Evolutionary conservation across 2,329 filamentous ascomycete genomes (phyloP), one percentile per base, ranked within the genome.

Genomic region (Xylaria sp.): DNA sequence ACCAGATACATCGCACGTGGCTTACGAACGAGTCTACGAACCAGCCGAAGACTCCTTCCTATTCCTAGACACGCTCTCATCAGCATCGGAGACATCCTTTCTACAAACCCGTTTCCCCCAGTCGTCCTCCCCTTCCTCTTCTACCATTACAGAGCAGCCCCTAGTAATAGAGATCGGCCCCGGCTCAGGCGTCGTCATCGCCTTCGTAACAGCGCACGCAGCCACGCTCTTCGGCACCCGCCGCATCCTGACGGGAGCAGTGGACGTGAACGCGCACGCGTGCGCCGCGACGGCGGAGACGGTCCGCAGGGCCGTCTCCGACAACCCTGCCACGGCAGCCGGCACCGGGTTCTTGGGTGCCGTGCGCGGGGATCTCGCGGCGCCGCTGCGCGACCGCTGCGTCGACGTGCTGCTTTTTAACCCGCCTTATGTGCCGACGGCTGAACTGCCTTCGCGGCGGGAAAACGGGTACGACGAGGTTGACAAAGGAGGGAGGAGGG

Each of bases 41-140:
- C 96, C 96, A 43, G 92, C 95, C 12, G 96, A 99, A 82, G 96
- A 99, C 83, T 98, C 94, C 5, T 99, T 94, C 79, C 88, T 99
- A 54, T 88, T 99, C 58, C 89, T 99, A 36, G 95, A 99, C 82
- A 97, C 94, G 0, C 87, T 99, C 54, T 95, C 94, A 0, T 91
- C 90, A 1, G 68, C 84, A 0, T 79, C 86, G 1, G 94, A 97
- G 81, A 88, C 85, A 3, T 74, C 82, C 28, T 97, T 94, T 80
- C 88, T 98, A 23, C 84, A 84, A 20, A 67, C 81, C 5, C 88
- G 88, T 52, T 97, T 97, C 78, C 68, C 20, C 68, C 73, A 39
- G 57, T 33, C 20, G 10, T 28, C 64, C 72, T 28, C 55, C 71
- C 36, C 63, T 64, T 18, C 49, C 25, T 15, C 51, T 1, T 18